Evolutionary conservation across 805 yeast species (phyloP).

Genomic region (Ogataea haglerorum): DNA sequence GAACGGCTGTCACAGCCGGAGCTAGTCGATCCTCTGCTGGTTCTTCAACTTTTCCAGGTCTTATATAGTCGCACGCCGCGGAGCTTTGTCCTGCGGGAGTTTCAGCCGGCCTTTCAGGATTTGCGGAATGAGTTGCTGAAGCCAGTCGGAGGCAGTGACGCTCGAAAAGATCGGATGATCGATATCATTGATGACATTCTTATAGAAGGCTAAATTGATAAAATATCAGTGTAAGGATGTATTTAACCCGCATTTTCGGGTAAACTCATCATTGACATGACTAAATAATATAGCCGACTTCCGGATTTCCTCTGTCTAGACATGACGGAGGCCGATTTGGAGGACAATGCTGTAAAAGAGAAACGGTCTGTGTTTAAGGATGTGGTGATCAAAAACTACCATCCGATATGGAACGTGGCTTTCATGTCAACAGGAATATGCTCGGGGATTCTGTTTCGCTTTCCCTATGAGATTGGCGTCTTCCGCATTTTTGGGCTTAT

Average conservation of each 20-base stretch:
- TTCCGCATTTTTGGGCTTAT: slow-evolving; percentile 24
- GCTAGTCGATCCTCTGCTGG: slow-evolving; percentile 13
- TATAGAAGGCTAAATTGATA: slow-evolving; percentile 1
- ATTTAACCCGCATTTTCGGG: neutral
- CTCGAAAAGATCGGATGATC: neutral
- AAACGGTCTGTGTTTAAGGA: slow-evolving; percentile 7
- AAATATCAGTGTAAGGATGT: neutral
- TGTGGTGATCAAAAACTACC: slow-evolving; percentile 29
- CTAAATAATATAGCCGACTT: neutral
- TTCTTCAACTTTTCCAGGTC: slow-evolving; percentile 11
- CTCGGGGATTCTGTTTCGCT: slow-evolving; percentile 51
- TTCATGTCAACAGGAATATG: slow-evolving; percentile 82
- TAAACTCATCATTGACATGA: neutral
- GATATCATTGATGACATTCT: slow-evolving; percentile 5
- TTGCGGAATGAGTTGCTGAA: slow-evolving; percentile 7
- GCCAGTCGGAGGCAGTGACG: neutral
- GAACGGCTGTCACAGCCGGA: slow-evolving; percentile 13
- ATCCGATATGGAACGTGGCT: slow-evolving; percentile 63
- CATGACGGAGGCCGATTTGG: neutral
- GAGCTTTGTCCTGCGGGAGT: slow-evolving; percentile 13
- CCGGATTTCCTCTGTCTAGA: neutral
- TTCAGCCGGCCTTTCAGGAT: slow-evolving; percentile 15
- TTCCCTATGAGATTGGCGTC: slow-evolving; percentile 40
- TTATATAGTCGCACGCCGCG: slow-evolving; percentile 15
- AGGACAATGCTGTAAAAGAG: neutral